Evolutionary conservation across 2,329 filamentous ascomycete species (phyloP).

Genomic region (Pseudogymnoascus sp.): DNA sequence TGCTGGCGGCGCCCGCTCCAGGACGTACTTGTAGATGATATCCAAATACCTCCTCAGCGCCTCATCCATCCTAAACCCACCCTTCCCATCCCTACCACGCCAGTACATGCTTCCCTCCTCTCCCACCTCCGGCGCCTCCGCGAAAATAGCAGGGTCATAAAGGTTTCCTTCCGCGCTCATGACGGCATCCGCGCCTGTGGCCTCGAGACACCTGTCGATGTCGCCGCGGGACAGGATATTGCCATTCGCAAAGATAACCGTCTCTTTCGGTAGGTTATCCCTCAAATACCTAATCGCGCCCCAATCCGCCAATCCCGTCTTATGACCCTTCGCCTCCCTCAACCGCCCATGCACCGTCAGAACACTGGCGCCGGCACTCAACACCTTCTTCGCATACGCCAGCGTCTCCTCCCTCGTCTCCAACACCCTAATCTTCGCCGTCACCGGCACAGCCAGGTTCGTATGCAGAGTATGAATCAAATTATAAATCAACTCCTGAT

Average conservation of each 20-base stretch:
- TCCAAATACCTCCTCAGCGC: conserved; percentile 83
- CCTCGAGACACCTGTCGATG: conserved; percentile 66
- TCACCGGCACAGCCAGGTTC: conserved; percentile 74
- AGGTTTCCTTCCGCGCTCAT: conserved; percentile 97
- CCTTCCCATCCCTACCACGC: conserved; percentile 67
- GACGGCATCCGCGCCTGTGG: conserved; percentile 80
- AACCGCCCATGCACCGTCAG: conserved; percentile 84
- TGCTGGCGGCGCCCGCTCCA: conserved; percentile 55
- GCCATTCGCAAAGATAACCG: conserved; percentile 93
- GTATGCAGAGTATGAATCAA: conserved; percentile 77
- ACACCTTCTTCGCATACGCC: conserved; percentile 78
- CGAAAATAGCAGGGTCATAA: conserved; percentile 84
- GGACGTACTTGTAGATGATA: conserved; percentile 73
- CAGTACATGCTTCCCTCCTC: conserved; percentile 75
- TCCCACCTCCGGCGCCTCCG: conserved; percentile 53
- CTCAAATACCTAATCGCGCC: conserved; percentile 71
- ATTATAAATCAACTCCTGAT: conserved; percentile 73
- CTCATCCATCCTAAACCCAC: conserved; percentile 83
- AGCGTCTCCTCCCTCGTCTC: conserved; percentile 82
- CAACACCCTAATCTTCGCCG: conserved; percentile 86
- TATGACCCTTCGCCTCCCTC: conserved; percentile 90
- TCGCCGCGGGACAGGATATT: conserved; percentile 81
- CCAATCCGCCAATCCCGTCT: conserved; percentile 93
- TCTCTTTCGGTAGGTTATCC: conserved; percentile 74
- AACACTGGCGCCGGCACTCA: conserved; percentile 83